Evolutionary conservation across 2,329 filamentous ascomycete genomes (phyloP).

Genomic region (Phialophora tarda): DNA sequence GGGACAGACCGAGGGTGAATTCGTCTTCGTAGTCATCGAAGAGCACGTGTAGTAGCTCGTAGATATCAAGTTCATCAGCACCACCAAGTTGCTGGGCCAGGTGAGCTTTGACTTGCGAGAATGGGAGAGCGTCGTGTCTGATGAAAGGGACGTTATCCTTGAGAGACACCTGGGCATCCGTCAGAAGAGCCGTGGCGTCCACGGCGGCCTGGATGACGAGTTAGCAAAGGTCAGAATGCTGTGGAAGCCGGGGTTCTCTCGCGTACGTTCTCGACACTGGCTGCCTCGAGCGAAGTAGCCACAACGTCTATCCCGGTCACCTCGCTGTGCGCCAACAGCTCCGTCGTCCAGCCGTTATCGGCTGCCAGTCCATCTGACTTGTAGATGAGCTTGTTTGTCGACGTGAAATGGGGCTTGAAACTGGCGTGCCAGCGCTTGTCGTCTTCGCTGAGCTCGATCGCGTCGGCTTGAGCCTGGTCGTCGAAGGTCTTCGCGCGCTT

Average conservation of each 20-base stretch:
- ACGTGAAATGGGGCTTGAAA: slow-evolving; percentile 49
- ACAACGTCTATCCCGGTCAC: slow-evolving; percentile 12
- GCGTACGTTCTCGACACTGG: slow-evolving; percentile 13
- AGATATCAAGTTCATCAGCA: slow-evolving; percentile 61
- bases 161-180: slow-evolving; percentile 49
- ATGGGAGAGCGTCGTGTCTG: slow-evolving; percentile 38
- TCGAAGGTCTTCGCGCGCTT: slow-evolving; percentile 73
- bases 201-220: slow-evolving; percentile 18
- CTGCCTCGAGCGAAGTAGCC: slow-evolving; percentile 27
- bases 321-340: slow-evolving; percentile 13
- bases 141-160: slow-evolving; percentile 65
- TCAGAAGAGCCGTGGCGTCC: slow-evolving; percentile 28
- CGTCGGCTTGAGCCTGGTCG: slow-evolving; percentile 54
- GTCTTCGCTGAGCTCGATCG: slow-evolving; percentile 61
- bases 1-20: slow-evolving; percentile 51
- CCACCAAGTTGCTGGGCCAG: slow-evolving; percentile 29
- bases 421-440: slow-evolving; percentile 74
- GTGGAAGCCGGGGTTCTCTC: background rate
- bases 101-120: slow-evolving; percentile 43
- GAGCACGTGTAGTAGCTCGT: slow-evolving; percentile 84
- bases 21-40: slow-evolving; percentile 66
- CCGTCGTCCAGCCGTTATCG: slow-evolving; percentile 19
- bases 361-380: slow-evolving; percentile 11
- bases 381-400: slow-evolving; percentile 31
- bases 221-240: slow-evolving; percentile 7